Evolutionary conservation across 2,329 filamentous ascomycete genomes (phyloP), one percentile per base, ranked within the genome.

Genomic region (Emergomyces orientalis): DNA sequence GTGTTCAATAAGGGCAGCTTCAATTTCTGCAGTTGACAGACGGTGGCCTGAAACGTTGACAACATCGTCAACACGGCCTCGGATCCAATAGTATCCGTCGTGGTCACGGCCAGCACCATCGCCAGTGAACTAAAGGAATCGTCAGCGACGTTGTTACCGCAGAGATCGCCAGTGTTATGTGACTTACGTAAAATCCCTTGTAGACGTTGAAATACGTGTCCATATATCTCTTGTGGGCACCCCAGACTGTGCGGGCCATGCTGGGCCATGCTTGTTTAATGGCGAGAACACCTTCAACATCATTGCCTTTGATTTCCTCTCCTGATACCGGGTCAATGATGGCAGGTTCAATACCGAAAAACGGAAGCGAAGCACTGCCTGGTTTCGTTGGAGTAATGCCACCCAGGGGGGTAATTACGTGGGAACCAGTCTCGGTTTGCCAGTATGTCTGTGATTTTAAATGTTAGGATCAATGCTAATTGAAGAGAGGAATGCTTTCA

Each of bases 71-170:
- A 99, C 94, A 77, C 94, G 91, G 68, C 94, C 94, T 66, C 94
- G 90, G 75, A 99, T 99, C 94, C 94, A 99, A 86, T 97, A 99
- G 82, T 97, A 99, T 63, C 94, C 94, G 72, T 99, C 94, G 78
- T 96, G 89, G 75, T 99, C 94, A 73, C 94, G 90, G 64, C 90
- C 94, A 62, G 94, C 94, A 73, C 94, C 94, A 74, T 99, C 94
- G 64, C 79, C 79, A 59, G 78, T 81, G 72, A 81, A 81, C 78
- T 80, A 67, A 61, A 62, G 11, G 8, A 32, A 32, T 68, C 52
- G 68, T 60, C 60, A 66, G 63, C 61, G 51, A 37, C n/a, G 7
- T 13, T 45, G 56, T 49, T 32, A 39, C 1, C 11, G 32, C n/a
- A 14, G 17, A 25, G 8, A 3, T 19, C 25, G 22, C 22, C 5